Base-by-base conservation (phyloP, 176 grass and related monocot species). In the Miscanthus lutarioriparius region DNA sequence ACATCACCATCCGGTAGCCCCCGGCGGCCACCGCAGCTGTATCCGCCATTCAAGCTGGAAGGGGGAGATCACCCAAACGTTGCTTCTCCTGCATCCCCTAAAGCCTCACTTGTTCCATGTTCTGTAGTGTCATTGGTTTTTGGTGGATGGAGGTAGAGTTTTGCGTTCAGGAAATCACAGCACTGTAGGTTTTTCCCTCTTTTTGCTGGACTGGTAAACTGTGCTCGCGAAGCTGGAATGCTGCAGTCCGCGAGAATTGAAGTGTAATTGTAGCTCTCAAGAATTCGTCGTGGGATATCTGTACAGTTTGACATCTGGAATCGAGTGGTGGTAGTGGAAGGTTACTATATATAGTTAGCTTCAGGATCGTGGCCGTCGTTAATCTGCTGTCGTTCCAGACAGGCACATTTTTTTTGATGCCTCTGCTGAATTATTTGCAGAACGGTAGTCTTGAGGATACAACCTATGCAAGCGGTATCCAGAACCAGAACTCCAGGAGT, bases 1-100 rank as follows among this genome's bases (percentile, higher is more conserved):
- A 97, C 56, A 97, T 97, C 82, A 97, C 95, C 39, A 97, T 97
- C 63, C 84, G 89, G 86, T 97, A 92, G 87, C 22, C n/a, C 40
- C 1, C 9, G 17, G 0, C 2, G 6, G 22, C 22, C 19, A 9
- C 61, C 40, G 8, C 43, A 0, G 15, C 7, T 7, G 15, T 4
- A 10, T 28, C 6, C 7, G 1, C 33, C 20, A 82, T 78, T 86
- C 66, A 56, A 89, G 64, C 53, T 90, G 64, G 27, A 86, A 84
- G 51, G 69, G 59, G 32, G 13, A 84, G 40, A 62, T 53, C 7
- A 41, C 9, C 70, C 39, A 26, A 87, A 26, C 4, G 22, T 53
- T 27, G 41, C 64, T 64, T 82, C 72, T 72, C 78, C 73, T 86
- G 83, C 88, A 82, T 82, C 62, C 72, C 80, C 23, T 53, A 40